Conservation (phyloP, 176 grass and related monocot genomes). For the Miscanthus lutarioriparius region DNA sequence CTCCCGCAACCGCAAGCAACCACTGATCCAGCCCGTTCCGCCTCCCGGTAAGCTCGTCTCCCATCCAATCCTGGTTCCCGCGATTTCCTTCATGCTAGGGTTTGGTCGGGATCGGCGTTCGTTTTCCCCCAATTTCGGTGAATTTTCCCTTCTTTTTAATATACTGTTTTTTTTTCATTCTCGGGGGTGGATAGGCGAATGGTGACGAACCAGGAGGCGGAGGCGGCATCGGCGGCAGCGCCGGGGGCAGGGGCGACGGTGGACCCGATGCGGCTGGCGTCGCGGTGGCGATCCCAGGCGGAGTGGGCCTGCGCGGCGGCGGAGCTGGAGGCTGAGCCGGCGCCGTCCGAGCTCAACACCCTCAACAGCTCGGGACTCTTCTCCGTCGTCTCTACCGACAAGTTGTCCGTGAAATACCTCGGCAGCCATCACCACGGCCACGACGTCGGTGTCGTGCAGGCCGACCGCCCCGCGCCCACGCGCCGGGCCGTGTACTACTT, state of each 20-base stretch:
- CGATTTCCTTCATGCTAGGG: constrained; percentile 4
- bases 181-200: constrained; percentile 29
- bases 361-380: constrained; percentile 95
- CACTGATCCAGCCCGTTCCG: constrained; percentile 24
- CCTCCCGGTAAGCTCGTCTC: constrained; percentile 33
- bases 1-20: constrained; percentile 8
- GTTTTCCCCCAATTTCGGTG: not conserved
- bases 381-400: constrained; percentile 76
- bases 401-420: constrained; percentile 76
- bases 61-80: not conserved
- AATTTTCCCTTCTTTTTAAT: not conserved
- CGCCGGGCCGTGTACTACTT: constrained; percentile 76
- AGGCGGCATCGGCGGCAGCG: constrained; percentile 16
- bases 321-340: constrained; percentile 67
- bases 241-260: constrained; percentile 12
- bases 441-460: constrained; percentile 93
- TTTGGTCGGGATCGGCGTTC: constrained; percentile 17
- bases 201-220: constrained; percentile 50
- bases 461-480: constrained; percentile 71
- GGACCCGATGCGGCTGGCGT: constrained; percentile 63
- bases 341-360: constrained; percentile 88
- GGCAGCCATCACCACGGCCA: constrained; percentile 64
- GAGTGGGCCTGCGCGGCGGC: constrained; percentile 59
- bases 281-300: constrained; percentile 63
- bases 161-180: not conserved